Evolutionary conservation across 2,329 filamentous ascomycete species (phyloP).

Genomic region (Calonectria hongkongensis): DNA sequence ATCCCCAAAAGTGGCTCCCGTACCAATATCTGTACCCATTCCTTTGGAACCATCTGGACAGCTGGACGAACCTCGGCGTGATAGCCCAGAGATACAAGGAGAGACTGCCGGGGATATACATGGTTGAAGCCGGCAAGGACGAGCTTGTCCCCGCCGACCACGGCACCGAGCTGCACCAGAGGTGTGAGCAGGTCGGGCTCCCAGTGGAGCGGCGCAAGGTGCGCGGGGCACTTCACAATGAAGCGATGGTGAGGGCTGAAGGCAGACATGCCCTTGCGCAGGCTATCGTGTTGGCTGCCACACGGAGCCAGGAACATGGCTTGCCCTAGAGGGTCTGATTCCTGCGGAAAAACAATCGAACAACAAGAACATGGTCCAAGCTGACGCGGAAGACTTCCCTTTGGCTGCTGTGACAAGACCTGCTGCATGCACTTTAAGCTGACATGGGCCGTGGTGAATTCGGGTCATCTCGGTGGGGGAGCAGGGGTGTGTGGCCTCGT

Average conservation of each 20-base stretch:
- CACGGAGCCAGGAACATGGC: slow-evolving; percentile 41
- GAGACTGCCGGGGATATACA: slow-evolving; percentile 64
- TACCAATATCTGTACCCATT: slow-evolving; percentile 86
- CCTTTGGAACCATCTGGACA: slow-evolving; percentile 78
- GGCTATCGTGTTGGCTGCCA: slow-evolving; percentile 52
- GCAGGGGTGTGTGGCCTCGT: slow-evolving; percentile 48
- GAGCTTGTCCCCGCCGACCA: slow-evolving; percentile 75
- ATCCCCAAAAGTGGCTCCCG: slow-evolving; percentile 87
- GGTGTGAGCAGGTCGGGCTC: slow-evolving; percentile 69
- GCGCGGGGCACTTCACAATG: slow-evolving; percentile 73
- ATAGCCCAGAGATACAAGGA: slow-evolving; percentile 59
- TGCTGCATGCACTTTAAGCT: slow-evolving; percentile 3
- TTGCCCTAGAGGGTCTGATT: slow-evolving; percentile 29
- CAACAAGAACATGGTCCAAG: slow-evolving; percentile 23
- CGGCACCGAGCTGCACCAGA: slow-evolving; percentile 65
- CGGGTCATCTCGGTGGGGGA: slow-evolving; percentile 51
- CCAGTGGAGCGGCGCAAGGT: slow-evolving; percentile 66
- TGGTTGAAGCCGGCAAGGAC: slow-evolving; percentile 75
- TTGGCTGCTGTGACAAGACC: slow-evolving; percentile 24
- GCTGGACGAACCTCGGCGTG: slow-evolving; percentile 68
- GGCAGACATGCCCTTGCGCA: slow-evolving; percentile 54
- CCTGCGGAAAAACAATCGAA: slow-evolving; percentile 20
- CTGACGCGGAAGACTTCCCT: slow-evolving; percentile 27
- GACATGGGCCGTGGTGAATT: slow-evolving; percentile 49
- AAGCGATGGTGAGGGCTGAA: slow-evolving; percentile 67